Base-by-base conservation (phyloP, 768 basidiomycete species). In the Phallus indusiatus region DNA sequence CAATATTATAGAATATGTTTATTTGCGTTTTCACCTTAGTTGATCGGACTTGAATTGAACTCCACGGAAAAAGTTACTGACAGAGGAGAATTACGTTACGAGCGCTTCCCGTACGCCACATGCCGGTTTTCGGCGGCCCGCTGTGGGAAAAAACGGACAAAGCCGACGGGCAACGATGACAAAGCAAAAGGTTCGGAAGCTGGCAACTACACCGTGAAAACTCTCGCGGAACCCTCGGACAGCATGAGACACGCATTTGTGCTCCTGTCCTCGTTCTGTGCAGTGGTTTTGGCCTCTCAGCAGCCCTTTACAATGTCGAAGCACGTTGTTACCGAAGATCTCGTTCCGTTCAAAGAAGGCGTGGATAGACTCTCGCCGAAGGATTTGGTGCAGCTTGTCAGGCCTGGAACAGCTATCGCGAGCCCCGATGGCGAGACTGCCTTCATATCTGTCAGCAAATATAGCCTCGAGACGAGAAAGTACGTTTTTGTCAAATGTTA, bases 401-500 rank as follows among this genome's bases (percentile, higher is more conserved):
- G 90, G 56, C 85, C 90, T 5, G 82, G 83, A 1, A 67, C 66
- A 12, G 87, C 85, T 6, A 72, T 82, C n/a, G 78, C 88, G 17
- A 92, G 90, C 66, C 70, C 75, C 16, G 75, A 73, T 0, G 90
- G 87, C 21, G 83, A 88, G 70, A 71, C 94, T 64, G 81, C 83
- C 21, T 68, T 90, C 60, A 75, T 88, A 18, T 74, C 84, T 2
- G 74, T 82, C 67, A 83, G 78, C 71, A 80, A 84, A 69, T 88
- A 83, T 68, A 85, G 85, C 12, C 78, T 90, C 60, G 75, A 83
- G 53, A 82, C 86, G 59, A 84, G 86, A 68, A 84, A 84, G 88
- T 91, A 64, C 68, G 84, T 70, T 18, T 36, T 8, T 16, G 16
- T n/a, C 20, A 18, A 24, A 47, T 51, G 28, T 20, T 42, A 36